phyloP scores from a whole-genome alignment of 352 stramenopile species.

The Elongisporangium senticosum region DNA sequence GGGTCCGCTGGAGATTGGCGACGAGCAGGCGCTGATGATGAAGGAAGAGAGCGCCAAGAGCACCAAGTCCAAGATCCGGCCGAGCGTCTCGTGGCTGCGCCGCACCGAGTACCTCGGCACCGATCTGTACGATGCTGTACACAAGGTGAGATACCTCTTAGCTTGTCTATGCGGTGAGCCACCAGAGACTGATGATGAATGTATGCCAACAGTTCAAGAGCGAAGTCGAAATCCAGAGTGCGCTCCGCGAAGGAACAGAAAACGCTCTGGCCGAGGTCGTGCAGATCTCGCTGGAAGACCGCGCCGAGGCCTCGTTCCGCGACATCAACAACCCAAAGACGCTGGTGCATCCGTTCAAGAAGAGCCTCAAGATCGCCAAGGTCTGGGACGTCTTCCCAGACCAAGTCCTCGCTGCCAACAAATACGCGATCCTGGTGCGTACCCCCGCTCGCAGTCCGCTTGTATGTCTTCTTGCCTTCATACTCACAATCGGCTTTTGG shows the following conservation, averaged over 20 bases:
- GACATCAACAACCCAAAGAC: conserved; percentile 61
- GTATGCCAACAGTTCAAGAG: conserved; percentile 54
- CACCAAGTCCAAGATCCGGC: conserved; percentile 57
- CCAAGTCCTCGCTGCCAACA: conserved; percentile 70
- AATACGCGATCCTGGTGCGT: conserved; percentile 77
- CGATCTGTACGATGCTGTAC: conserved; percentile 78
- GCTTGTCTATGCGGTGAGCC: background rate
- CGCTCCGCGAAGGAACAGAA: conserved; percentile 75
- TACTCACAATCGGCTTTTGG: background rate
- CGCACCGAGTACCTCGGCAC: conserved; percentile 85
- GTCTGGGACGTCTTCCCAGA: conserved; percentile 82
- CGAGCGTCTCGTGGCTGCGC: conserved; percentile 74
- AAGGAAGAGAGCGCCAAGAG: conserved; percentile 54
- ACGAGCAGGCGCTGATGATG: conserved; percentile 77
- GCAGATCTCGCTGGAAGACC: conserved; percentile 60
- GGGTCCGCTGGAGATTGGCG: conserved; percentile 53
- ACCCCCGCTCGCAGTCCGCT: background rate
- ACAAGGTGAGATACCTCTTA: conserved; percentile 38
- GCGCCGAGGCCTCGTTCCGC: conserved; percentile 74
- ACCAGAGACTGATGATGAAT: background rate
- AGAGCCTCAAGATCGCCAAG: conserved; percentile 77
- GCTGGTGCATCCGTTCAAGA: conserved; percentile 77
- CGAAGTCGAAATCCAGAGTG: conserved; percentile 79
- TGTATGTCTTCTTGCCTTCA: background rate
- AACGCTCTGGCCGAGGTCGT: conserved; percentile 73